Conservation (phyloP, 1,284 basidiomycete genomes). For the Sanghuangporus weigelae region DNA sequence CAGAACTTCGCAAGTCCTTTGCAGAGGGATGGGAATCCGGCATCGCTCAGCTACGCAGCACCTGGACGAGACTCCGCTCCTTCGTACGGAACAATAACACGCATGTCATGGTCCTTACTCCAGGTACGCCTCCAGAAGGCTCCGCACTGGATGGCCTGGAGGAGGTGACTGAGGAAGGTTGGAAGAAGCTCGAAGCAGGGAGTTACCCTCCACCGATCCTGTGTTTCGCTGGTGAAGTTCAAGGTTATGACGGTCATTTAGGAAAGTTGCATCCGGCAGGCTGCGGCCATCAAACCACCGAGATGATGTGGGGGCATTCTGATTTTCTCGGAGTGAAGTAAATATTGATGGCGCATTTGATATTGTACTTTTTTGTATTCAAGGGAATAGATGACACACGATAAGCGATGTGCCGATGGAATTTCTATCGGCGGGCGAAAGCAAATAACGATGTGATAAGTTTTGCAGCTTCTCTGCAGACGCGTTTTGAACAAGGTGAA, state of each 20-base stretch:
- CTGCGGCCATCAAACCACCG: constrained; percentile 2
- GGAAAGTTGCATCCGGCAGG: neutral
- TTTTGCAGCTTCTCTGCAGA: too few relatives aligned
- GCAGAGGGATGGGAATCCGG: constrained; percentile 57
- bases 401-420: too few relatives aligned
- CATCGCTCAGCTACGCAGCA: constrained; percentile 38
- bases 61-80: constrained; percentile 34
- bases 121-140: neutral
- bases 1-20: constrained; percentile 34
- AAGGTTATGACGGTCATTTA: neutral
- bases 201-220: constrained; percentile 3
- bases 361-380: too few relatives aligned
- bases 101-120: constrained; percentile 31
- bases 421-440: too few relatives aligned
- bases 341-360: neutral
- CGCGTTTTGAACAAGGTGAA: too few relatives aligned
- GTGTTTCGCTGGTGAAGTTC: constrained; percentile 12
- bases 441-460: too few relatives aligned
- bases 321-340: neutral
- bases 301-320: neutral
- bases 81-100: constrained; percentile 28
- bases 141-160: constrained; percentile 6
- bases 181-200: constrained; percentile 1
- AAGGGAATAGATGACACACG: too few relatives aligned
- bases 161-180: constrained; percentile 1